Base-by-base conservation (phyloP, 2,329 filamentous ascomycete species). In the Sporothrix curviconia region DNA sequence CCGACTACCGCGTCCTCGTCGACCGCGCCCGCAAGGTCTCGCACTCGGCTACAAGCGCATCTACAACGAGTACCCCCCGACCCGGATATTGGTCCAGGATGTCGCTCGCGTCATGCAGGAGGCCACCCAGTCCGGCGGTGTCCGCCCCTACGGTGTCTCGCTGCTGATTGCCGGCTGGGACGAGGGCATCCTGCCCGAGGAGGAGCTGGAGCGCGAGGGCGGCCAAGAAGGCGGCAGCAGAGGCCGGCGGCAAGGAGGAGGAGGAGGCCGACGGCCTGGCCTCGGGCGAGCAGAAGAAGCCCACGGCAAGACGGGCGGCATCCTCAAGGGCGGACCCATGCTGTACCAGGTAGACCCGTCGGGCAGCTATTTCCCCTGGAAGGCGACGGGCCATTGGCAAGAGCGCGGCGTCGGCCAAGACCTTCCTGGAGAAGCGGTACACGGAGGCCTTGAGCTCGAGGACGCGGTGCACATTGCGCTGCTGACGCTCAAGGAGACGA, bases 51-150 rank as follows among this genome's bases (percentile, higher is more conserved):
- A 99, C 85, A 99, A 99, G 84, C 90, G 94, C 74, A 92, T 99
- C 78, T 99, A 99, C 81, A 99, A 99, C 77, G 94, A 99, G 78
- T 99, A 99, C 78, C 94, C 94, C n/a, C 94, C 94, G 6, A 99
- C 94, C 58, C 86, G 94, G 73, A 99, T 99, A 87, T 83, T 99
- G 77, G 94, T 99, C 58, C 94, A 99, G 76, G 94, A 99, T 69
- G 92, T 99, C 58, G 94, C 94, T 60, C 84, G 91, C 63, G 92
- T 97, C 65, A 96, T 99, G 87, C 94, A 99, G 76, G 94, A 99
- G 77, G 94, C 94, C 61, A 99, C 94, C 60, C 94, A 99, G 75
- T 96, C 90, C 39, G 94, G 94, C 70, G 94, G 94, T 84, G 92
- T 99, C 63, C 83, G 94, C 63, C 94, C 94, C 47, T 99, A 97